These are phyloP conservation scores for Penicillium tannophilum DNA, from an alignment of 495 filamentous ascomycete species.

Conservation along the genomic window DNA sequence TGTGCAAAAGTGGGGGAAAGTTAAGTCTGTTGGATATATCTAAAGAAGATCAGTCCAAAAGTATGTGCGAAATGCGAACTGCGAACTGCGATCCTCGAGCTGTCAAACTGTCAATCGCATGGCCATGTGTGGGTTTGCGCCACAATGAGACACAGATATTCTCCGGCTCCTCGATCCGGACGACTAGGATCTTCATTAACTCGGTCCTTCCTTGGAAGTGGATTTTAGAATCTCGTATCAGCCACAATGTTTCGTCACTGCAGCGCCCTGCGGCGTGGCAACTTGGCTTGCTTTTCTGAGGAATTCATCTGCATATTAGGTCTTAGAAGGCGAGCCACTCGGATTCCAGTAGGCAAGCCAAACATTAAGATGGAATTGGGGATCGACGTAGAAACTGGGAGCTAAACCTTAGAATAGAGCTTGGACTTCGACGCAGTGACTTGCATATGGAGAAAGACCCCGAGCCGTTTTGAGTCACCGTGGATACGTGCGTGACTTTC, in stretches of 20 bases:
- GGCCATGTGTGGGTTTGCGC: slow-evolving; percentile 10
- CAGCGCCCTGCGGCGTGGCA: background rate
- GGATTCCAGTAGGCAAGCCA: background rate
- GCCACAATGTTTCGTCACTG: background rate
- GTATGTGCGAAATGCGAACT: background rate
- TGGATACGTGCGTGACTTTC: background rate
- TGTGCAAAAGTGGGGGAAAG: background rate
- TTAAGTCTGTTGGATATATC: background rate
- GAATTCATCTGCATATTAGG: background rate
- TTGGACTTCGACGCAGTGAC: background rate
- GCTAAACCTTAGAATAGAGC: background rate
- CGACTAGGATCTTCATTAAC: background rate
- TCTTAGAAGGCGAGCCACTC: background rate
- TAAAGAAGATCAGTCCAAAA: slow-evolving; percentile 5
- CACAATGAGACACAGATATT: slow-evolving; percentile 3
- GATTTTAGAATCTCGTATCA: background rate
- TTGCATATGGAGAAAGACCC: background rate
- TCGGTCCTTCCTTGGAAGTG: background rate
- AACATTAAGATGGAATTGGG: background rate
- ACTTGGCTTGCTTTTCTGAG: background rate
- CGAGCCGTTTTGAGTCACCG: background rate
- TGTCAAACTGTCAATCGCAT: slow-evolving; percentile 21
- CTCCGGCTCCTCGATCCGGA: background rate
- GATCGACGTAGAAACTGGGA: background rate
- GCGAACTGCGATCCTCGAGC: background rate